These are phyloP conservation scores for Kregervanrija delftensis DNA, from an alignment of 805 yeast genomes.

Conservation along the genomic window DNA sequence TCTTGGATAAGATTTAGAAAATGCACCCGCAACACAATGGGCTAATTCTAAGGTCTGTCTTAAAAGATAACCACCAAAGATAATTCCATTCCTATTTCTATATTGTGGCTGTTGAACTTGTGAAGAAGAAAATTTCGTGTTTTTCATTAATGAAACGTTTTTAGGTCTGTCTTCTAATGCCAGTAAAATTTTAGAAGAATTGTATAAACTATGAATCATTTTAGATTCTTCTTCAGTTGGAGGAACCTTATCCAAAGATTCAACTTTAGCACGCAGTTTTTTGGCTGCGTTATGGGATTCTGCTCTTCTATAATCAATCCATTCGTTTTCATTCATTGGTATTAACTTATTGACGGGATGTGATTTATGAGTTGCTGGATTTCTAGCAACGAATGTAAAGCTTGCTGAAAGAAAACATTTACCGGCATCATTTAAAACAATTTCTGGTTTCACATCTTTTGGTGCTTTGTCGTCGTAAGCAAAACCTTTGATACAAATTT, in stretches of 20 bases:
- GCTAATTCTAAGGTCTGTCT: constrained; percentile 93
- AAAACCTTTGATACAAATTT: constrained; percentile 84
- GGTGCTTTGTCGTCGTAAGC: constrained; percentile 57
- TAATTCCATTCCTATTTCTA: constrained; percentile 90
- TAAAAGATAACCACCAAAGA: constrained; percentile 89
- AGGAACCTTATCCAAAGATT: constrained; percentile 53
- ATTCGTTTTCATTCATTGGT: constrained; percentile 69
- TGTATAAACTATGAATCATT: constrained; percentile 75
- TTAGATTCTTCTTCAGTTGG: constrained; percentile 68
- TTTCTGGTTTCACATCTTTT: constrained; percentile 39
- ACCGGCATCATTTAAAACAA: constrained; percentile 44
- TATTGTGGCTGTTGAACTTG: constrained; percentile 95
- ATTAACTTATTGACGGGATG: constrained; percentile 77
- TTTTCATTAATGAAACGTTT: constrained; percentile 58
- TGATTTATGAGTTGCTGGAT: constrained; percentile 83
- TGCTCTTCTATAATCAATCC: constrained; percentile 81
- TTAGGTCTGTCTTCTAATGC: constrained; percentile 33
- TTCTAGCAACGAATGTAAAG: constrained; percentile 93
- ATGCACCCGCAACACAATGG: constrained; percentile 89
- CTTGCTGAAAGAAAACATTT: constrained; percentile 81
- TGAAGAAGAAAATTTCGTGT: constrained; percentile 67
- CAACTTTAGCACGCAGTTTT: constrained; percentile 65
- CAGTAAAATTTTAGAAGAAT: constrained; percentile 36
- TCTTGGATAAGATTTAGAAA: constrained; percentile 78
- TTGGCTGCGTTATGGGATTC: constrained; percentile 85